Conservation (phyloP, 129 eudicot species). For the Pseudognaphalium luteoalbum region DNA sequence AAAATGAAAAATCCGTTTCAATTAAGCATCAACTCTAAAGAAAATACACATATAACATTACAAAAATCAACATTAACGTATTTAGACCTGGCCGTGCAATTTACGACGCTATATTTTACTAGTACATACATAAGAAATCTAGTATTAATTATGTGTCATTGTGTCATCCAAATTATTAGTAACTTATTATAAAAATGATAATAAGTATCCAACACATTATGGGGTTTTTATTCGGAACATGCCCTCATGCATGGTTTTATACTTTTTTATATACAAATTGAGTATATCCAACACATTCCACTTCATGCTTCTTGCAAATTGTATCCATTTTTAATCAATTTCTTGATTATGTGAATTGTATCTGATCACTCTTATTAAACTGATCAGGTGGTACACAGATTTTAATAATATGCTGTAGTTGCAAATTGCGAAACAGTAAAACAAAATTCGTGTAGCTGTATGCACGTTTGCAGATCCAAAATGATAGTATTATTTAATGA, state of each 20-base stretch:
- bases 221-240: slow-evolving; percentile 16
- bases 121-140: neutral
- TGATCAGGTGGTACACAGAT: slow-evolving; percentile 12
- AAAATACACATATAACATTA: too few relatives aligned
- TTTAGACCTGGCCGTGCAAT: too few relatives aligned
- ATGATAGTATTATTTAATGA: neutral
- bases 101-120: too few relatives aligned
- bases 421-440: slow-evolving; percentile 14
- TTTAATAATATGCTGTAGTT: slow-evolving; percentile 5
- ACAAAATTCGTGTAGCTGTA: neutral
- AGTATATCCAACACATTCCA: slow-evolving; percentile 41
- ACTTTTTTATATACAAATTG: neutral
- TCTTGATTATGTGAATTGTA: slow-evolving; percentile 24
- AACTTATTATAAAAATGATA: neutral
- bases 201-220: slow-evolving; percentile 27
- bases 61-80: too few relatives aligned
- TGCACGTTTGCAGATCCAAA: neutral
- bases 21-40: too few relatives aligned
- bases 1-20: too few relatives aligned
- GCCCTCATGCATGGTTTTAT: slow-evolving; percentile 22
- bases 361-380: slow-evolving; percentile 17
- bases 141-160: neutral
- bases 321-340: slow-evolving; percentile 2
- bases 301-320: slow-evolving; percentile 28
- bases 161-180: neutral